phyloP scores from a whole-genome alignment of 495 filamentous ascomycete genomes.

The Mytilinidion resinicola region DNA sequence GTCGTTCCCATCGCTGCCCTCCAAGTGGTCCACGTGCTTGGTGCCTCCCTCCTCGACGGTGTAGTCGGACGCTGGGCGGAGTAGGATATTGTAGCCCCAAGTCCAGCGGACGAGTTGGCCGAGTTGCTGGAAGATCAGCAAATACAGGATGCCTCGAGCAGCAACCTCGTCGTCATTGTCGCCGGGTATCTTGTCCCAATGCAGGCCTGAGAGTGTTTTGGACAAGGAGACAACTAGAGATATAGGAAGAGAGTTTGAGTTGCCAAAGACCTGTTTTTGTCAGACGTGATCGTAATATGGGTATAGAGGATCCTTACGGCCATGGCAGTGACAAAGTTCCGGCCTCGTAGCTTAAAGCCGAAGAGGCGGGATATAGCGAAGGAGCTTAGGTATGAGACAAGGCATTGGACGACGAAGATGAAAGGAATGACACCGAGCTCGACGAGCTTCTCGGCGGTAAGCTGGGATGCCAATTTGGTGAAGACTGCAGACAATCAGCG shows the following conservation, averaged over 20 bases:
- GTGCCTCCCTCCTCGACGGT: conserved; percentile 50
- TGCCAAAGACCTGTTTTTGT: conserved; percentile 70
- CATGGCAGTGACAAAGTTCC: conserved; percentile 96
- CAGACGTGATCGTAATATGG: conserved; percentile 3
- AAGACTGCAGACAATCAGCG: conserved; percentile 58
- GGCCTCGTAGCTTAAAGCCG: conserved; percentile 71
- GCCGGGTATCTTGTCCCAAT: conserved; percentile 83
- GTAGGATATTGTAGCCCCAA: conserved; percentile 90
- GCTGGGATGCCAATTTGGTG: conserved; percentile 92
- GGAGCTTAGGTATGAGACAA: conserved; percentile 74
- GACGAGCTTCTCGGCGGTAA: conserved; percentile 79
- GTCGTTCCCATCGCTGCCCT: conserved; percentile 66
- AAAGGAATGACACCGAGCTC: conserved; percentile 90
- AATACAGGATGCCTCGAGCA: conserved; percentile 87
- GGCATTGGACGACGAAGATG: conserved; percentile 82
- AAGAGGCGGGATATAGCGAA: conserved; percentile 62
- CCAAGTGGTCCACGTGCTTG: conserved; percentile 38
- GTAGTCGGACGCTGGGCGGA: conserved; percentile 72
- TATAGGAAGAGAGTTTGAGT: conserved; percentile 96
- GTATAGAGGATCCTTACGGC: conserved; percentile 49
- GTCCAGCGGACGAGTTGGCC: conserved; percentile 95
- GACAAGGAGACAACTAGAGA: conserved; percentile 88
- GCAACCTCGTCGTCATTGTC: conserved; percentile 95
- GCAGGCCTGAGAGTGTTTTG: conserved; percentile 80
- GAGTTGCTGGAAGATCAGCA: conserved; percentile 95